Base-by-base conservation (phyloP, 768 basidiomycete genomes). In the Leccinum barrowsii region DNA sequence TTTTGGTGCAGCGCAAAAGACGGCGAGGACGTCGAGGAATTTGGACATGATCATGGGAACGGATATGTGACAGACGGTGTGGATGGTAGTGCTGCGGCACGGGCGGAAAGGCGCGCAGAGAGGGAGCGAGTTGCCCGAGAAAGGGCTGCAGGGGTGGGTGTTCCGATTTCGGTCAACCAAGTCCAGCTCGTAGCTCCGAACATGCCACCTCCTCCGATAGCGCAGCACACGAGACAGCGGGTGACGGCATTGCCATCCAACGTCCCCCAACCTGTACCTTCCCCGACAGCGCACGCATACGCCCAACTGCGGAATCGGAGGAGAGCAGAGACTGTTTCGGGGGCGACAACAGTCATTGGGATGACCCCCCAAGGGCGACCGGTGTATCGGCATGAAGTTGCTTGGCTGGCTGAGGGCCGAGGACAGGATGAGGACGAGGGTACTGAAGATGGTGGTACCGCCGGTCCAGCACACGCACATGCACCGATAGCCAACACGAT, bases 1-100 rank as follows among this genome's bases (percentile, higher is more conserved):
- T 98, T 95, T 69, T 95, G 94, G 94, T 95, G 92, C 67, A 87
- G 84, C 59, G 88, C 85, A 11, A 80, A 80, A 54, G 83, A 84
- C 24, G 77, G 74, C 8, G 82, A 82, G 10, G 81, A 83, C 17
- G 72, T 70, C 0, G 74, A 68, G 10, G 70, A 70, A 7, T 59
- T 67, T 0, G 57, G 64, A 22, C 72, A 75, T 34, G 75, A 76
- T n/a, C 55, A 71, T 30, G 10, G 13, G 26, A 61, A 69, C 24
- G 42, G 42, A 11, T 44, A 44, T 44, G 44, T 52, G 17, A 21
- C 13, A 0, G 62, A 71, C n/a, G 59, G 34, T 22, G 0, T n/a
- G 5, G 69, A 64, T 50, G 61, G 55, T 8, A 56, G 32, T 34
- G 59, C 54, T 1, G 58, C 54, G 22, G 66, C 65, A 44, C 64